Evolutionary conservation across 305 asterid genomes (phyloP).

Genomic region (Rubia occidens): DNA sequence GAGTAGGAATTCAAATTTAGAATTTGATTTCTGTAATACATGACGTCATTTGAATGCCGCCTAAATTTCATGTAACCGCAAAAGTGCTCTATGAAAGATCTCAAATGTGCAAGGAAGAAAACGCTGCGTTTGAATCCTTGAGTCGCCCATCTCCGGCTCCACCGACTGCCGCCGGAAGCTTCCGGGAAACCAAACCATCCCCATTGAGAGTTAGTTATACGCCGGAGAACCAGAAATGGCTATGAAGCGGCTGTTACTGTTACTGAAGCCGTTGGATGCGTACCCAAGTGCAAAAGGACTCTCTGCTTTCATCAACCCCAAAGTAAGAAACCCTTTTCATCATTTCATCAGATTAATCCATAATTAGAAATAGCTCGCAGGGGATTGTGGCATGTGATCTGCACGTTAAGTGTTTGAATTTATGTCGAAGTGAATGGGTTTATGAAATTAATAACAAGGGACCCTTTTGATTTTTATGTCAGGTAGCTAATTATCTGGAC

Average conservation of each 20-base stretch:
- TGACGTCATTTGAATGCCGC: slow-evolving; percentile 1
- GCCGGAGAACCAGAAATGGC: slow-evolving; percentile 29
- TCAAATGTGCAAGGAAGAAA: not conserved
- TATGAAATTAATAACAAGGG: not conserved
- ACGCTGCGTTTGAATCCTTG: not conserved
- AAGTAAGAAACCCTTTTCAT: slow-evolving; percentile 29
- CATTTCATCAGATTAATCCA: not conserved
- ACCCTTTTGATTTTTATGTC: slow-evolving; percentile 23
- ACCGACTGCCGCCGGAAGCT: not conserved
- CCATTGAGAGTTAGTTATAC: not conserved
- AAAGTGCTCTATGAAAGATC: not conserved
- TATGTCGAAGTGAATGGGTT: slow-evolving; percentile 21
- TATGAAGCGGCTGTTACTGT: slow-evolving; percentile 58
- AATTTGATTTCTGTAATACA: not conserved
- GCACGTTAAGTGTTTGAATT: slow-evolving; percentile 27
- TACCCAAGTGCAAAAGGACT: slow-evolving; percentile 42
- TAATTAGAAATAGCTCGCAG: not conserved
- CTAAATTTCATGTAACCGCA: not conserved
- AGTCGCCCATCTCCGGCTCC: not conserved
- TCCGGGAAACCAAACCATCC: not conserved
- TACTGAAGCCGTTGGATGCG: slow-evolving; percentile 67
- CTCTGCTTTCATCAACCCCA: slow-evolving; percentile 37
- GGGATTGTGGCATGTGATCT: not conserved
- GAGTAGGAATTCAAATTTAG: not conserved
- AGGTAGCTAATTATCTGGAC: slow-evolving; percentile 53